Conservation (phyloP, 129 eudicot species). For the Helichrysum umbraculigerum region DNA sequence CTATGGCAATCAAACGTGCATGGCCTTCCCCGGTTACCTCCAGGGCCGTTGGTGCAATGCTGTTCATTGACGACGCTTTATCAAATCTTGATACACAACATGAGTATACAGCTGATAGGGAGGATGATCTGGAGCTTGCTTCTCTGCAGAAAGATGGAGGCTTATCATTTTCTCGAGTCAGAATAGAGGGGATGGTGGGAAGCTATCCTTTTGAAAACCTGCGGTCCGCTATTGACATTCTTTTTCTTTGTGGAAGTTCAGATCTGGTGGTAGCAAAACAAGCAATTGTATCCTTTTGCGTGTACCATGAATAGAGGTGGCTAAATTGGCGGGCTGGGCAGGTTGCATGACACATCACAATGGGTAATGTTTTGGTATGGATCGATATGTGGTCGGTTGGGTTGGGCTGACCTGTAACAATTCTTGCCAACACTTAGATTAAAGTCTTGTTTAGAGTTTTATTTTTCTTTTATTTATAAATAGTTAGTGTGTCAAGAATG, state of each 20-base stretch:
- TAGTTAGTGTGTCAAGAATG: neutral
- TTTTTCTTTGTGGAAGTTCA: constrained; percentile 82
- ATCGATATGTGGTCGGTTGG: neutral
- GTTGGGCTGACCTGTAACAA: neutral
- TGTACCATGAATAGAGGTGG: neutral
- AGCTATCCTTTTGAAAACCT: constrained; percentile 82
- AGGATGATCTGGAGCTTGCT: constrained; percentile 56
- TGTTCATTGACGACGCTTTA: constrained; percentile 93
- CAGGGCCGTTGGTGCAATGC: constrained; percentile 38
- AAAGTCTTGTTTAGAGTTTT: neutral
- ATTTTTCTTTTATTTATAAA: neutral
- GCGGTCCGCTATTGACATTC: constrained; percentile 77
- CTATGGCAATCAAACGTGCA: constrained; percentile 67
- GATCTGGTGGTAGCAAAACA: constrained; percentile 93
- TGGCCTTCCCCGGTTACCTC: constrained; percentile 72
- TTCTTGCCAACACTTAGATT: neutral
- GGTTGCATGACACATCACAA: neutral
- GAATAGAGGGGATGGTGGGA: constrained; percentile 73
- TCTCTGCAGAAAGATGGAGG: constrained; percentile 62
- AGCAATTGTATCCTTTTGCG: constrained; percentile 86
- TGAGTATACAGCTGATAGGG: constrained; percentile 38
- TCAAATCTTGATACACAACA: constrained; percentile 70
- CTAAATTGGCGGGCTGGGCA: neutral
- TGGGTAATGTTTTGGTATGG: neutral
- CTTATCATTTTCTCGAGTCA: constrained; percentile 44